Evolutionary conservation across 1,284 basidiomycete species (phyloP), one percentile per base, ranked within the genome.

Genomic region (Papiliotrema fonsecae): DNA sequence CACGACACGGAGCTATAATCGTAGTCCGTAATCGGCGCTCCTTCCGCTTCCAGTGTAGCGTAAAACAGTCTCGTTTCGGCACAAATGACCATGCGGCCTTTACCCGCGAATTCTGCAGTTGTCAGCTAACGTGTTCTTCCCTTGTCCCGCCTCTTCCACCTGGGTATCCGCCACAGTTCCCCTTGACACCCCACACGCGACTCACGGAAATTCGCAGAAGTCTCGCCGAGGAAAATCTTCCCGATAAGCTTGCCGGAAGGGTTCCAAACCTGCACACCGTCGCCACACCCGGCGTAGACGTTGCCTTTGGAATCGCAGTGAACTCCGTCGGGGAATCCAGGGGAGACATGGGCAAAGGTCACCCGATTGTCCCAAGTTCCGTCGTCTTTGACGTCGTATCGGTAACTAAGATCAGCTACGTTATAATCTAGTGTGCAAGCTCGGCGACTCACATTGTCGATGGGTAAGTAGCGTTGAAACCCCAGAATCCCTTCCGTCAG

Each of bases 201-300:
- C 38, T 37, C 27, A 40, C 38, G 45, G 60, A 74, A 72, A 64
- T 88, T 85, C 24, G 85, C 79, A 4, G 79, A 77, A 0, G 75
- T 76, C 3, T 68, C 75, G 16, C 81, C 82, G 0, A 83, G 52
- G 72, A 83, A 87, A 65, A 88, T 82, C 69, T 88, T 88, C 36
- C 86, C 86, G 10, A 88, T 72, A 2, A 88, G 75, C 2, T 75
- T 78, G 2, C 86, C 86, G 14, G 77, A 61, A 0, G 78, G 60
- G 61, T 81, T 80, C 79, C 82, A 87, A 2, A 88, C 83, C 22
- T 86, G 80, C 1, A 85, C 81, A 37, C 87, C 87, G 57, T 89
- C 87, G 5, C 81, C 83, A 51, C 78, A 79, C 2, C 83, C 83
- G 16, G 81, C 75, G 56, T 85, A 87, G 1, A 87, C 78, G 58